Evolutionary conservation across 2,329 filamentous ascomycete species (phyloP).

Genomic region (Fusarium chlamydosporum): DNA sequence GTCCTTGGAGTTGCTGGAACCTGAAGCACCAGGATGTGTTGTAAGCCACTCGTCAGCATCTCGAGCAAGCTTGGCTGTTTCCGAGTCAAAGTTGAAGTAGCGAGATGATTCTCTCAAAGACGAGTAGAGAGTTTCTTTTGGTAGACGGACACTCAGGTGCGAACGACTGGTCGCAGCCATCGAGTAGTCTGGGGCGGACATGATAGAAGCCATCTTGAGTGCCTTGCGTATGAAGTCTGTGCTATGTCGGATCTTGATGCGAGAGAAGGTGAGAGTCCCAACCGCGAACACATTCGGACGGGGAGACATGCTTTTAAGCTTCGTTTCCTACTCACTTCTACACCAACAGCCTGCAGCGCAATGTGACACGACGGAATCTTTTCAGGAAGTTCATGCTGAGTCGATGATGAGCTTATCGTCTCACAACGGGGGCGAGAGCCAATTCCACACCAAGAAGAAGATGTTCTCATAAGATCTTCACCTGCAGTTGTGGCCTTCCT

Average conservation of each 20-base stretch:
- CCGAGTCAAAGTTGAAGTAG: slow-evolving; percentile 47
- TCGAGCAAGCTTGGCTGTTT: slow-evolving; percentile 41
- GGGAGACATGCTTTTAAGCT: slow-evolving; percentile 30
- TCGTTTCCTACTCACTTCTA: slow-evolving; percentile 1
- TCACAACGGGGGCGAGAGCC: slow-evolving; percentile 25
- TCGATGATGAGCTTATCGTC: slow-evolving; percentile 28
- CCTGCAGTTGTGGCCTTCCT: slow-evolving; percentile 32
- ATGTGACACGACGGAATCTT: slow-evolving; percentile 27
- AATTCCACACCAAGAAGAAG: slow-evolving; percentile 5
- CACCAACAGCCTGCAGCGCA: slow-evolving; percentile 5
- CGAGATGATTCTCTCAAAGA: slow-evolving; percentile 47
- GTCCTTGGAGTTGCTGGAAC: slow-evolving; percentile 32
- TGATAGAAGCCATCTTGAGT: slow-evolving; percentile 49
- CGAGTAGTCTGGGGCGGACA: slow-evolving; percentile 51
- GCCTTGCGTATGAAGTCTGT: neutral
- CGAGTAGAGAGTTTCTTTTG: slow-evolving; percentile 46
- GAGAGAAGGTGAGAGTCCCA: neutral
- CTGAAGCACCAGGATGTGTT: slow-evolving; percentile 31
- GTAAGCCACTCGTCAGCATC: slow-evolving; percentile 48
- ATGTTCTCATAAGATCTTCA: slow-evolving; percentile 27
- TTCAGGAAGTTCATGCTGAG: slow-evolving; percentile 30
- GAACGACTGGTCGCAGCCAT: slow-evolving; percentile 45
- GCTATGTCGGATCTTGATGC: neutral
- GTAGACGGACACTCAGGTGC: slow-evolving; percentile 48
- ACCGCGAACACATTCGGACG: neutral